Evolutionary conservation across 2,329 filamentous ascomycete species (phyloP).

Genomic region (Atkinsonella texensis): DNA sequence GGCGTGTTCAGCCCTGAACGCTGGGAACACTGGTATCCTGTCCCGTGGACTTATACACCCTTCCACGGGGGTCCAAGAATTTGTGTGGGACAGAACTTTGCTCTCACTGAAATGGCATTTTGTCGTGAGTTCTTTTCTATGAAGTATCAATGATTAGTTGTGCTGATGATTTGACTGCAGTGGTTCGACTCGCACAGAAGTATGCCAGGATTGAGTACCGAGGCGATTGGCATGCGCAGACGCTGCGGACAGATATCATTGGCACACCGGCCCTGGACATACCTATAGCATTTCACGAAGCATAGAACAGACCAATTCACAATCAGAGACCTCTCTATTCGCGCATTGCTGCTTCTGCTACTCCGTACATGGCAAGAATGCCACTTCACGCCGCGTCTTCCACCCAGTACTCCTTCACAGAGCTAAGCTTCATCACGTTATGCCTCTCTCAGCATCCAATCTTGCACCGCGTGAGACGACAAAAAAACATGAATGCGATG

Average conservation of each 20-base stretch:
- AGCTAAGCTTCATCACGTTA: too few species aligned
- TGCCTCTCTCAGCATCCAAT: too few species aligned
- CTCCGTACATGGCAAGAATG: too few species aligned
- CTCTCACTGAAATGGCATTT: constrained; percentile 44
- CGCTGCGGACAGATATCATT: constrained; percentile 29
- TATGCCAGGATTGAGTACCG: constrained; percentile 42
- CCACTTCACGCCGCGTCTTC: too few species aligned
- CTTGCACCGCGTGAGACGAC: too few species aligned
- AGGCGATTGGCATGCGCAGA: constrained; percentile 29
- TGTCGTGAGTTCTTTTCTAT: constrained; percentile 21
- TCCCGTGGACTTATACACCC: constrained; percentile 40
- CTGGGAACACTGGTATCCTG: constrained; percentile 39
- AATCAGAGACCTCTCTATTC: not conserved
- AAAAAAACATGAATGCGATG: too few species aligned
- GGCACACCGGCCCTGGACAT: constrained; percentile 28
- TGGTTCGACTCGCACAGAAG: constrained; percentile 41
- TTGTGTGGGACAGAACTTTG: constrained; percentile 48
- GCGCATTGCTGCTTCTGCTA: not conserved
- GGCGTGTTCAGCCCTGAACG: constrained; percentile 35
- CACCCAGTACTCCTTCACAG: too few species aligned
- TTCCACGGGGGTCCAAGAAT: constrained; percentile 40
- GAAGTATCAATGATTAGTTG: constrained; percentile 15
- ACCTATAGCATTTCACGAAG: constrained; percentile 23
- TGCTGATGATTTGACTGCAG: constrained; percentile 11
- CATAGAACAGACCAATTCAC: not conserved